Conservation (phyloP, 108 stramenopile species). For the Cylindrotheca closterium region DNA sequence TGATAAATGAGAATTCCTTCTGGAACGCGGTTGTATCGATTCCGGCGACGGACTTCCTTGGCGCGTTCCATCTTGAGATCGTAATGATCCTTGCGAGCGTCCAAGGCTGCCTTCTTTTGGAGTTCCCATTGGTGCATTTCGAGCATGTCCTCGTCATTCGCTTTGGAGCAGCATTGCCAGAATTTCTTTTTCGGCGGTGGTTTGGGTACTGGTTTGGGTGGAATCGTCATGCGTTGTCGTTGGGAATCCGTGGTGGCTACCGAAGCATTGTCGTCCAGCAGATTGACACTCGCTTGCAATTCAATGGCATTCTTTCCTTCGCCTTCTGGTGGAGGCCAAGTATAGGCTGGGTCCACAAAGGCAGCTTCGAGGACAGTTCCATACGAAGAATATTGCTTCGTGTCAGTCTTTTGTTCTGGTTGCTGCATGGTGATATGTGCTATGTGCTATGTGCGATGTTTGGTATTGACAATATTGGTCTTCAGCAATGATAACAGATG, state of each 20-base stretch:
- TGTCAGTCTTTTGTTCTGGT: background rate
- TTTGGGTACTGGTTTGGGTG: conserved; percentile 6
- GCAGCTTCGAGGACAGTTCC: conserved; percentile 84
- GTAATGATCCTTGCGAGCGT: conserved; percentile 37
- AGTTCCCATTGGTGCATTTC: conserved; percentile 30
- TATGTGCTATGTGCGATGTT: too few relatives aligned
- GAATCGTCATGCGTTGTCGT: conserved; percentile 41
- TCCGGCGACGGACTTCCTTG: conserved; percentile 33
- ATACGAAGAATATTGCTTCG: conserved; percentile 1
- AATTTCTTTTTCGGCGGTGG: conserved; percentile 12
- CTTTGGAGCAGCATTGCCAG: conserved; percentile 20
- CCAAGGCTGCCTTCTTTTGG: conserved; percentile 36
- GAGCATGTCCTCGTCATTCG: conserved; percentile 32
- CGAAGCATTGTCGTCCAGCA: conserved; percentile 44
- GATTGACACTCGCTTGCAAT: conserved; percentile 60
- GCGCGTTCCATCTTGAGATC: conserved; percentile 17
- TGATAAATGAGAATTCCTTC: conserved; percentile 84
- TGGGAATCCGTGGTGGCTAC: conserved; percentile 38
- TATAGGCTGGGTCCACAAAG: conserved; percentile 85
- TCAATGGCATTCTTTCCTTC: conserved; percentile 83
- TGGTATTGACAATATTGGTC: too few relatives aligned
- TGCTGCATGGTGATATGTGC: background rate
- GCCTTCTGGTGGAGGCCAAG: conserved; percentile 74
- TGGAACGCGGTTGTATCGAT: conserved; percentile 64
- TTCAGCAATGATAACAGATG: too few relatives aligned